phyloP scores from a whole-genome alignment of 768 basidiomycete species.

The Lactarius hengduanensis region DNA sequence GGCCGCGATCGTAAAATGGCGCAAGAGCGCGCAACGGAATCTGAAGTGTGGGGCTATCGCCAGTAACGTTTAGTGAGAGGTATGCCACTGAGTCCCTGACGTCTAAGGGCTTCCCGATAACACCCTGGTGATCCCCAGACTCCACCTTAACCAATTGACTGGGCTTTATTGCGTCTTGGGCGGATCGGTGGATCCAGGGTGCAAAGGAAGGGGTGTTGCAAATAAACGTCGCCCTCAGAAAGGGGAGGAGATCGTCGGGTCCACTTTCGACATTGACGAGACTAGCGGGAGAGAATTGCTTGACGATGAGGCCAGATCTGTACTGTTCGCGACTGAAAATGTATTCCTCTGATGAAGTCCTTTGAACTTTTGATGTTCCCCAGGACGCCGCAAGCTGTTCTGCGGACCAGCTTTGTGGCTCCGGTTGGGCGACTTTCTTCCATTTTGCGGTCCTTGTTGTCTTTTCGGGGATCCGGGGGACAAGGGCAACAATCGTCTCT shows the following conservation, averaged over 20 bases:
- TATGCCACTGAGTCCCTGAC: neutral
- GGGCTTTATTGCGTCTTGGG: neutral
- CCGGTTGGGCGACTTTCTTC: neutral
- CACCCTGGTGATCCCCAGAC: neutral
- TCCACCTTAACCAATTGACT: neutral
- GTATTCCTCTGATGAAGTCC: fast-evolving
- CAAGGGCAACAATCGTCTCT: neutral
- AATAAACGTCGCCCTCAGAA: neutral
- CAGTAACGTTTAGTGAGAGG: neutral
- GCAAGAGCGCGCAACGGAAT: neutral
- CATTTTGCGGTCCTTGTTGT: neutral
- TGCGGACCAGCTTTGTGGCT: neutral
- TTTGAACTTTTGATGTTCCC: neutral
- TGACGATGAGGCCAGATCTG: neutral
- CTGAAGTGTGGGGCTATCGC: neutral
- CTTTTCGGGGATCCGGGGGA: neutral
- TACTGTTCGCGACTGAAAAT: neutral
- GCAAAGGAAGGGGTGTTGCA: neutral
- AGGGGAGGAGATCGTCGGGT: neutral
- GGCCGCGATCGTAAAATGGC: neutral
- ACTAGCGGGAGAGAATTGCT: neutral
- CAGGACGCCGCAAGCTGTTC: neutral
- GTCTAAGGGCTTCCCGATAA: neutral
- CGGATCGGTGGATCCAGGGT: neutral
- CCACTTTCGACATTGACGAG: neutral